Base-by-base conservation (phyloP, 345 rosid genomes). In the Pelargonium nanum region DNA sequence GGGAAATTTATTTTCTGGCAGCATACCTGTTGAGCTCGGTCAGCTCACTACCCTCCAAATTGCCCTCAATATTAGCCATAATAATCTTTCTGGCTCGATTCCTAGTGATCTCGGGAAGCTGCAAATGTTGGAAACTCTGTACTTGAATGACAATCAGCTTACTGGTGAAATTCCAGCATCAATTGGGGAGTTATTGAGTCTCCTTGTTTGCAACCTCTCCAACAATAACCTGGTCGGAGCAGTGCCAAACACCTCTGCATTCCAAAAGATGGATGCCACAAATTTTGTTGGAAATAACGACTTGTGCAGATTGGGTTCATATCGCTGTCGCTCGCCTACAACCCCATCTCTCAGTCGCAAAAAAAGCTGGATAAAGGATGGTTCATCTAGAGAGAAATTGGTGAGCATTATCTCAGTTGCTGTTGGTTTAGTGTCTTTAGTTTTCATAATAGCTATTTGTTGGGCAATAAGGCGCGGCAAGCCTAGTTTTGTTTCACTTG, bases 21-120 rank as follows among this genome's bases (percentile, higher is more conserved):
- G 53, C 70, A 82, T 89, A 53, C 94, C 96, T 21, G 53, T 68
- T 19, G 78, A 82, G 64, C 65, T 89, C 44, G 94, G 96, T 45
- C 73, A 64, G 24, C 75, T 89, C 62, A 72, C 78, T n/a, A 76
- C 89, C 66, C 84, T 86, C 57, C 96, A 89, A 70, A 89, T 86
- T 66, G 84, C 94, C 45, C 84, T 89, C 73, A 86, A 89, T 78
- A 69, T 89, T 60, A 86, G 94, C 67, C 79, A 83, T 69, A 89
- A 86, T 62, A 69, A 80, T 71, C 83, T 89, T 55, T 75, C 81
- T 0, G 94, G 96, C 6, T 63, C 30, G 26, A 81, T 89, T 64
- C 94, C 96, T 34, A 75, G 68, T 25, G 83, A 79, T 70, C 67
- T 89, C 60, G 89, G 96, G 30, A 84, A 80, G 44, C 80, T 89